Percentiles rank a stretch among this genome's conserved stretches.
Evolutionary conservation across 768 basidiomycete genomes (phyloP).

Genomic region (Pleurotus giganteus): DNA sequence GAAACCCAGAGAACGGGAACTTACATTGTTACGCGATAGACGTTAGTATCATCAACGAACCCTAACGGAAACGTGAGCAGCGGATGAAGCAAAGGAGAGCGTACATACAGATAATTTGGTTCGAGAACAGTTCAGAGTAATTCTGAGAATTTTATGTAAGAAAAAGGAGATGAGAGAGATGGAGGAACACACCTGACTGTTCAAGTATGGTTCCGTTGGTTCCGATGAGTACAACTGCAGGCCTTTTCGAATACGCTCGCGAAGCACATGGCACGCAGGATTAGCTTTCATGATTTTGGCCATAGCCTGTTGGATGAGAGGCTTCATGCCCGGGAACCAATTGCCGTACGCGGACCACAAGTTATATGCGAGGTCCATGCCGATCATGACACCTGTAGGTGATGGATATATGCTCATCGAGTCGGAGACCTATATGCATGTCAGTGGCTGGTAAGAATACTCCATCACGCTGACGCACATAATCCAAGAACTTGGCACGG

Average conservation of each 20-base stretch:
- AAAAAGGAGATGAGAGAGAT: background rate
- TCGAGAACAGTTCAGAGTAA: slow-evolving; percentile 94
- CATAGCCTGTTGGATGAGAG: slow-evolving; percentile 97
- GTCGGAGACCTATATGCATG: slow-evolving; percentile 69
- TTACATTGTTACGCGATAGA: slow-evolving; percentile 96
- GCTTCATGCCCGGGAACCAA: slow-evolving; percentile 99
- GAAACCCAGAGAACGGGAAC: slow-evolving; percentile 16
- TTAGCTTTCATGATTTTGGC: slow-evolving; percentile 99
- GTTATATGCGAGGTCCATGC: slow-evolving; percentile 98
- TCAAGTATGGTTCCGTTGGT: slow-evolving; percentile 98
- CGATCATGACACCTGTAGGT: slow-evolving; percentile 98
- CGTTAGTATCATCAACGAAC: slow-evolving; percentile 99
- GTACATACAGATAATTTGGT: slow-evolving; percentile 88
- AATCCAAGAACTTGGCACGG: slow-evolving; percentile 98
- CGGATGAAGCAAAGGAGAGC: background rate
- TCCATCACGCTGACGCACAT: slow-evolving; percentile 46
- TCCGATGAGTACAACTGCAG: slow-evolving; percentile 98
- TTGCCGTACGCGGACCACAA: slow-evolving; percentile 98
- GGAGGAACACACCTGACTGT: slow-evolving; percentile 67
- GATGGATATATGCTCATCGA: slow-evolving; percentile 99
- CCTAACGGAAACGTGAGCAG: slow-evolving; percentile 36
- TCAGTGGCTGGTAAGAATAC: slow-evolving; percentile 3
- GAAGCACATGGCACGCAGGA: slow-evolving; percentile 93
- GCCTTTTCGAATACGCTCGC: slow-evolving; percentile 98
- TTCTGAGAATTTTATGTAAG: slow-evolving; percentile 41